Evolutionary conservation across 257 asterid genomes (phyloP).

Genomic region (Orobanche coerulescens): DNA sequence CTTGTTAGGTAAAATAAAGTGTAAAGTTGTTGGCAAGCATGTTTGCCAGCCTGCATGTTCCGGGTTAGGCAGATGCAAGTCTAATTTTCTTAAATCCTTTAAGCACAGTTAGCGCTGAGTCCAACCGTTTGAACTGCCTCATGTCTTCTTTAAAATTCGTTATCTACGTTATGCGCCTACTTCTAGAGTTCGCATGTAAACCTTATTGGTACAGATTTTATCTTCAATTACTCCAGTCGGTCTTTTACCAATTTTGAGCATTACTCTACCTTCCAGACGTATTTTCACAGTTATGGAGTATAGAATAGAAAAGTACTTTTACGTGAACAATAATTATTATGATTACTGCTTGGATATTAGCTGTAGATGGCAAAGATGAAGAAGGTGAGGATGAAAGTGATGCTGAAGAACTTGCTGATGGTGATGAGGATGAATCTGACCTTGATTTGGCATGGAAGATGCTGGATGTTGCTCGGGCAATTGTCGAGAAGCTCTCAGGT

Average conservation of each 20-base stretch:
- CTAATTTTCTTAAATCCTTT: neutral
- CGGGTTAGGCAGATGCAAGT: neutral
- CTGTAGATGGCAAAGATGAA: conserved; percentile 26
- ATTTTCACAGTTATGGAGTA: neutral
- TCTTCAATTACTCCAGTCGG: neutral
- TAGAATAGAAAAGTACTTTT: neutral
- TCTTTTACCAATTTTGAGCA: neutral
- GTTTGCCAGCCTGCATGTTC: neutral
- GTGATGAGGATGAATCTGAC: conserved; percentile 94
- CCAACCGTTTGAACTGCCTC: too few relatives aligned
- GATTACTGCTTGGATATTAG: conserved; percentile 24
- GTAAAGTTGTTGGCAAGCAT: neutral
- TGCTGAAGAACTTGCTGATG: conserved; percentile 67
- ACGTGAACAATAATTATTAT: neutral
- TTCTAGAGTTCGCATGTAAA: neutral
- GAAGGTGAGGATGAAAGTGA: conserved; percentile 53
- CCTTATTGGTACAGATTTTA: neutral
- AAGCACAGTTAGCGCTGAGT: neutral
- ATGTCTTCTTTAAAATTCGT: neutral
- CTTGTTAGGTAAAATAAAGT: neutral
- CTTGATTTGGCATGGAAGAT: conserved; percentile 98
- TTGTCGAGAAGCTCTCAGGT: conserved; percentile 65
- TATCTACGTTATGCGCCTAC: neutral
- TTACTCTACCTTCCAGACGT: neutral
- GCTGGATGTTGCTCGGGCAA: conserved; percentile 95